A percentile compares a stretch with the other conserved stretches of the same genome.
These are phyloP conservation scores for Penicillium sp. DNA, from an alignment of 2,329 filamentous ascomycete genomes.

Conservation along the genomic window DNA sequence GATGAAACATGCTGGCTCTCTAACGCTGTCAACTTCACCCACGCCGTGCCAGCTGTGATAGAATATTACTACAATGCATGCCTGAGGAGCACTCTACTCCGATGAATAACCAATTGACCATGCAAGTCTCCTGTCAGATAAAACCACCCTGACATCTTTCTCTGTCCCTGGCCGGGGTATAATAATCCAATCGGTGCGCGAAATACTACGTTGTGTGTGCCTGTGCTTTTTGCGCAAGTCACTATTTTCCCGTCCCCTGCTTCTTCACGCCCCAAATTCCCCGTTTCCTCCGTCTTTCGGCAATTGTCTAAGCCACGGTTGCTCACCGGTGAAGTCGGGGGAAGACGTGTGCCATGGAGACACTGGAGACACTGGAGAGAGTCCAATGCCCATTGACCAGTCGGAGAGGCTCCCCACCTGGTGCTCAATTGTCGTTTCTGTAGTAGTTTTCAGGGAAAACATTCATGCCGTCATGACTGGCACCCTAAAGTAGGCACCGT, in stretches of 20 bases:
- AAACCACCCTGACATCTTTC: neutral
- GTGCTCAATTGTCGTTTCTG: slow-evolving; percentile 14
- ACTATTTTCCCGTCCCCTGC: slow-evolving; percentile 15
- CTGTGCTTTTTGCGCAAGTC: neutral
- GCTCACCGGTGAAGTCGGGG: slow-evolving; percentile 35
- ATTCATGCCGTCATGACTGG: slow-evolving; percentile 35
- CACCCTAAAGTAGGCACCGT: slow-evolving; percentile 10
- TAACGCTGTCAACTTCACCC: too few relatives aligned
- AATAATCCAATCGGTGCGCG: neutral
- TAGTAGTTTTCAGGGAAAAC: slow-evolving; percentile 8
- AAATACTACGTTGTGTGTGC: slow-evolving; percentile 15
- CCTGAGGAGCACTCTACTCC: neutral
- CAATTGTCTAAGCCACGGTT: slow-evolving; percentile 23
- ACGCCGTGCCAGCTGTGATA: neutral
- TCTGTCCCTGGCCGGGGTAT: neutral
- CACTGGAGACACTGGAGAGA: slow-evolving; percentile 5
- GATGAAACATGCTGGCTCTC: neutral
- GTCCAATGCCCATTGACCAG: slow-evolving; percentile 16
- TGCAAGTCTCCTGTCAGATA: neutral
- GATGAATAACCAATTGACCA: neutral
- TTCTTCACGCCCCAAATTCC: slow-evolving; percentile 13
- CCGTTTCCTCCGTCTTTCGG: slow-evolving; percentile 12
- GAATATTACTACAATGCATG: neutral
- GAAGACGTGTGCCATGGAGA: slow-evolving; percentile 20
- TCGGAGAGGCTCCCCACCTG: slow-evolving; percentile 23